Evolutionary conservation across 495 filamentous ascomycete genomes (phyloP), one percentile per base, ranked within the genome.

Genomic region (Penicillium macrosclerotiorum): DNA sequence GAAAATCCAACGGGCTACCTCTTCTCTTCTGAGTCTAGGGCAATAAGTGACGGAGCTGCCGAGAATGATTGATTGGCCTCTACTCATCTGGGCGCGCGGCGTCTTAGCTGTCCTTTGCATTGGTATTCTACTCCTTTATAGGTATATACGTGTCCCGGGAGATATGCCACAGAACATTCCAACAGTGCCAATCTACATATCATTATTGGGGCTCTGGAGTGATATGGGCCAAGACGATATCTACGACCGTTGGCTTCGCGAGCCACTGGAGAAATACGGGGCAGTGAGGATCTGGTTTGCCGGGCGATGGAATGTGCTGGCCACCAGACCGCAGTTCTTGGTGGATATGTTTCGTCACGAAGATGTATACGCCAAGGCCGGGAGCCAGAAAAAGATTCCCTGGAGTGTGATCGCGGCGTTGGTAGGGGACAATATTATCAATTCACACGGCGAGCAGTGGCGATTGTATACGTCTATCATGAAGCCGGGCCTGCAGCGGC

Each of bases 331-430:
- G 0, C 38, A 58, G 2, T 72, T 64, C 37, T 45, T 78, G 8
- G 57, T 59, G 5, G 62, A 73, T 32, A 65, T 78, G 32, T 71
- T 78, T 47, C 67, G 67, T n/a, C 60, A 76, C 22, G 72, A 77
- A 32, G 54, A 69, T 18, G 23, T 71, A 0, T 75, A 66, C 33
- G 54, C 56, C 1, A 77, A 77, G 51, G 60, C 59, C 8, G 73
- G 74, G 0, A 74, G 68, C 37, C 67, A 77, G 37, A 63, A 69
- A 26, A 77, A 77, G 63, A 72, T 73, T 4, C 73, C 71, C 0
- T 56, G 69, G 39, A 63, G 64, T 22, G 60, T 73, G 0, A 55
- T 76, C 16, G 71, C 72, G 1, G 48, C 55, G 17, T 60, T 71
- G 1, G 57, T 65, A 2, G 67, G 69, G 0, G 67, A 67, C 29